Conservation (phyloP, 371 early-diverging fungal genomes). For the Mucor plumbeus region DNA sequence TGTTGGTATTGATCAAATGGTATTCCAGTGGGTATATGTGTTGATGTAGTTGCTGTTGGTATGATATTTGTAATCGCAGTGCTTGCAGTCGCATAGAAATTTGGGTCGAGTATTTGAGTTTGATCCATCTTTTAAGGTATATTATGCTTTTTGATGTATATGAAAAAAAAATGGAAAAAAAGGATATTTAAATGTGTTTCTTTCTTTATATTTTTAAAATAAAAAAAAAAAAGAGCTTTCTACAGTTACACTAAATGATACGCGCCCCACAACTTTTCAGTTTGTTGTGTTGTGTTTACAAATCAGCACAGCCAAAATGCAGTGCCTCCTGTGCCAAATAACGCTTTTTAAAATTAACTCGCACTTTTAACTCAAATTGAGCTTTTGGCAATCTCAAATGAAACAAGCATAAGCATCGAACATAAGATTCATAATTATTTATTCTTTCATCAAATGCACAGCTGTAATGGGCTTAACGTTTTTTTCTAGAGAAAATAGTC, state of each 20-base stretch:
- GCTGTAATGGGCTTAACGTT: no score
- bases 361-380: no score
- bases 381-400: no score
- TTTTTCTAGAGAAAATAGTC: no score
- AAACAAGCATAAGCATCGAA: no score
- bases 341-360: no score
- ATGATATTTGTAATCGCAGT: constrained; percentile 11
- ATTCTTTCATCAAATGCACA: no score
- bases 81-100: constrained; percentile 10
- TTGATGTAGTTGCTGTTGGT: constrained; percentile 3
- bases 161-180: neutral
- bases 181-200: neutral
- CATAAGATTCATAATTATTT: no score
- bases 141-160: neutral
- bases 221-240: neutral
- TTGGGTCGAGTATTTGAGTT: constrained; percentile 12
- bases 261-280: constrained; percentile 16
- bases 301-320: constrained; percentile 9
- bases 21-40: neutral
- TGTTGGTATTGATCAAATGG: constrained; percentile 12
- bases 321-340: no score
- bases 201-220: neutral
- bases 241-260: constrained; percentile 21
- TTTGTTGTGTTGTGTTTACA: neutral
- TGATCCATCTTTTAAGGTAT: neutral